Evolutionary conservation across 352 stramenopile species (phyloP).

Genomic region (Paralagenidium karlingii): DNA sequence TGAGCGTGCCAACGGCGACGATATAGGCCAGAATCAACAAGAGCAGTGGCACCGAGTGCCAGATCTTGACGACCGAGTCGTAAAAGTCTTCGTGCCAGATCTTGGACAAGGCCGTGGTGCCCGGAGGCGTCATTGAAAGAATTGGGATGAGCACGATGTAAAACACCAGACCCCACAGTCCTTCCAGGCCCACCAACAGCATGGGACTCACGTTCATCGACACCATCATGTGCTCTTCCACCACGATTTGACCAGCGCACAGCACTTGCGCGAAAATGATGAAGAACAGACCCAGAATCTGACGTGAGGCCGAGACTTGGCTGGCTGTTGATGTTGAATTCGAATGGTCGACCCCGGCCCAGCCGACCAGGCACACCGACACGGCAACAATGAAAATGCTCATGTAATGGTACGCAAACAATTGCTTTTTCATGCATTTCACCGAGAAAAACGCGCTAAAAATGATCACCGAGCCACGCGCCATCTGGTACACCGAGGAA

Average conservation of each 20-base stretch:
- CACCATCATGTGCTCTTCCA: constrained; percentile 84
- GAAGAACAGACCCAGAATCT: constrained; percentile 55
- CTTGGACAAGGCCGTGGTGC: constrained; percentile 33
- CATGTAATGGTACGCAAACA: constrained; percentile 76
- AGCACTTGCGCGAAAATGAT: constrained; percentile 73
- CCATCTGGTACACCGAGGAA: constrained; percentile 86
- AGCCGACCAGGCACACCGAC: constrained; percentile 54
- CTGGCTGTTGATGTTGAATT: not conserved
- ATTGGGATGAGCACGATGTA: constrained; percentile 56
- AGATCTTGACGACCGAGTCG: constrained; percentile 65
- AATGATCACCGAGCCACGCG: constrained; percentile 83
- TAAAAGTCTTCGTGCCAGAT: constrained; percentile 77
- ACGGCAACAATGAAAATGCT: constrained; percentile 71
- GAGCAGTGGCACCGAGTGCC: constrained; percentile 47
- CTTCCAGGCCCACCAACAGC: constrained; percentile 79
- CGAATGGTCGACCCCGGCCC: constrained; percentile 35
- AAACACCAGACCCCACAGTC: constrained; percentile 78
- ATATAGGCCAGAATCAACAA: constrained; percentile 47
- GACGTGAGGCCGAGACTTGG: constrained; percentile 3
- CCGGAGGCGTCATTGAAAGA: constrained; percentile 40
- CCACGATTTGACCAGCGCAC: constrained; percentile 80
- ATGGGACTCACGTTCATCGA: constrained; percentile 73
- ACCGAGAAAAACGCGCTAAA: constrained; percentile 84
- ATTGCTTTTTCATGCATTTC: constrained; percentile 63
- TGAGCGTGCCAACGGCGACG: constrained; percentile 61